Base-by-base conservation (phyloP, 768 basidiomycete species). In the Xanthoconium purpureum region DNA sequence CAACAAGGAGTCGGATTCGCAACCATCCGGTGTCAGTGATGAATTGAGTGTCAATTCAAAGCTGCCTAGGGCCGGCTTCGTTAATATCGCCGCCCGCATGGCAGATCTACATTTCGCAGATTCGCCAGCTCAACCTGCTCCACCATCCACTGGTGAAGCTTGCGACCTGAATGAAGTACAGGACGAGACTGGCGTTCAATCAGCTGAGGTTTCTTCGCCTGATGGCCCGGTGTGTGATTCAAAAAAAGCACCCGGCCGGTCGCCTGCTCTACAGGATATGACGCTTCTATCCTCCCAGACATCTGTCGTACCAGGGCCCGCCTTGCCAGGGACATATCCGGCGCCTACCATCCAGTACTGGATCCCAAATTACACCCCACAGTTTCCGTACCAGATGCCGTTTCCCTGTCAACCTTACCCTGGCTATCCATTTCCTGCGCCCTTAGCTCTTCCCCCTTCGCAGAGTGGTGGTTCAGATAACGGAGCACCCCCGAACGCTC, bases 361-460 rank as follows among this genome's bases (percentile, higher is more conserved):
- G 85, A 68, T 81, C 47, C 78, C 78, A 38, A 74, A 78, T 12
- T 84, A 78, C 64, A 65, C 76, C n/a, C 77, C 76, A 30, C 78
- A 75, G 20, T 72, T 79, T 56, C 78, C 77, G 24, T 85, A 81
- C 60, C 80, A 78, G 33, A 63, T 83, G 56, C 78, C 81, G 30
- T 84, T 79, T 56, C 71, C 80, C 55, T 64, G 72, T 5, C 68
- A 61, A 17, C 76, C 77, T 30, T 83, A 78, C 59, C 65, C 78
- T n/a, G 72, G 75, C 7, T 82, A 79, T 69, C 66, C 78, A 15
- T 59, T 78, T 20, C 67, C 73, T 52, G 52, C 62, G n/a, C 58
- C 63, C 13, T 33, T 56, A 24, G 57, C 35, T 30, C 57, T 66
- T 1, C 39, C 62, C n/a, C 73, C 74, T 59, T 53, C 69, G 12